Percentiles rank a stretch among this genome's conserved stretches.
These are phyloP conservation scores for Alternaria sp. DNA, from an alignment of 2,329 filamentous ascomycete species.

Conservation along the genomic window DNA sequence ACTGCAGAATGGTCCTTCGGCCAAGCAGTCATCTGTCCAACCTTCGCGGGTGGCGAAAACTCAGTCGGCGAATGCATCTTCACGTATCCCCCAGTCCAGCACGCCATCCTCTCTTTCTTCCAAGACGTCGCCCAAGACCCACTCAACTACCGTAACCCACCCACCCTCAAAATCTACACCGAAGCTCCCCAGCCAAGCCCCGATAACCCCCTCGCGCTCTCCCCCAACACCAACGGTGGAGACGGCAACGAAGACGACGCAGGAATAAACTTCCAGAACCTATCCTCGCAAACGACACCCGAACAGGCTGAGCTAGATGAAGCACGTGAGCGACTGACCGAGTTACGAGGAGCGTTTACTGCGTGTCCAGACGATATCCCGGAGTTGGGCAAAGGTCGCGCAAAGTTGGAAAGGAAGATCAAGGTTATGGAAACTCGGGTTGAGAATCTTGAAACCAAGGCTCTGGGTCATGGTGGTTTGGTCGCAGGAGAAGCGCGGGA, in stretches of 20 bases:
- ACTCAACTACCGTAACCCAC: conserved; percentile 45
- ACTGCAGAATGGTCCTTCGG: conserved; percentile 22
- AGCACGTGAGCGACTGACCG: conserved; percentile 16
- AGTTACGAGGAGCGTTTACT: conserved; percentile 33
- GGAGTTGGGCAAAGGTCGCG: conserved; percentile 28
- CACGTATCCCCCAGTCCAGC: conserved; percentile 58
- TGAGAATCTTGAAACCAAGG: conserved; percentile 27
- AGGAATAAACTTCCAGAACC: not conserved
- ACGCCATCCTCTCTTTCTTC: conserved; percentile 68
- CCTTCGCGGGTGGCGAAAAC: conserved; percentile 72
- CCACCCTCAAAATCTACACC: conserved; percentile 26
- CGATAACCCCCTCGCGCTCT: conserved; percentile 27
- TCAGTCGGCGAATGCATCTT: conserved; percentile 70
- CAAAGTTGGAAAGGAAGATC: conserved; percentile 33
- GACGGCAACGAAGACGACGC: not conserved
- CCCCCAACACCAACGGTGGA: conserved; percentile 1
- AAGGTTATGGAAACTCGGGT: conserved; percentile 26
- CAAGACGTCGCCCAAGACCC: conserved; percentile 62
- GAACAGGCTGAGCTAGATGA: conserved; percentile 33
- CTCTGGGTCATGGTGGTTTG: conserved; percentile 28
- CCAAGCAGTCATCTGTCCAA: conserved; percentile 47
- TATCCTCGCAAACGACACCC: conserved; percentile 25
- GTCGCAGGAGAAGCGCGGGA: conserved; percentile 25
- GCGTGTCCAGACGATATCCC: conserved; percentile 29
- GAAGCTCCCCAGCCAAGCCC: conserved; percentile 26